Conservation (phyloP, 306 rosid genomes). For the Neltuma alba region DNA sequence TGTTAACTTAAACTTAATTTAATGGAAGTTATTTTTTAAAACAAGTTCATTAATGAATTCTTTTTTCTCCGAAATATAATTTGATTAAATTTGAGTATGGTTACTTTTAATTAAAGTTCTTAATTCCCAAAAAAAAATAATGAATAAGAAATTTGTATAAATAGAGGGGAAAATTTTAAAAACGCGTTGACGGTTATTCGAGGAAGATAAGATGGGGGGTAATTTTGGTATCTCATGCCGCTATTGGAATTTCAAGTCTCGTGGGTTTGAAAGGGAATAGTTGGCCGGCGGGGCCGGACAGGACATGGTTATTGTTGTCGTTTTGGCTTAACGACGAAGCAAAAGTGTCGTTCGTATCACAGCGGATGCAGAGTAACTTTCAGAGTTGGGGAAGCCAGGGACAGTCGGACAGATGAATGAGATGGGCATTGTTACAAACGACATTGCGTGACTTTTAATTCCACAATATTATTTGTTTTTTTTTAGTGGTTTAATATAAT, state of each 20-base stretch:
- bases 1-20: no score
- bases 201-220: background rate
- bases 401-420: no score
- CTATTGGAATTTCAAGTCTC: background rate
- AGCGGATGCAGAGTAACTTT: background rate
- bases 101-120: no score
- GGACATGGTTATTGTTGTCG: background rate
- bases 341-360: background rate
- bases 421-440: background rate
- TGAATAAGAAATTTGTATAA: no score
- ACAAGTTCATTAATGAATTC: no score
- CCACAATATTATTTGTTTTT: background rate
- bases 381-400: background rate
- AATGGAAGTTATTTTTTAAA: no score
- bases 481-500: background rate
- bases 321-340: conserved; percentile 1
- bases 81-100: no score
- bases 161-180: no score
- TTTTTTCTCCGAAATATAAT: no score
- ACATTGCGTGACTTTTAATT: background rate
- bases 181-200: background rate
- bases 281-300: background rate
- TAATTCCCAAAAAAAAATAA: no score
- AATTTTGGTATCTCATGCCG: background rate
- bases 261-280: no score